These are phyloP conservation scores for Colletotrichum sojae DNA, from an alignment of 2,329 filamentous ascomycete species.

Conservation along the genomic window DNA sequence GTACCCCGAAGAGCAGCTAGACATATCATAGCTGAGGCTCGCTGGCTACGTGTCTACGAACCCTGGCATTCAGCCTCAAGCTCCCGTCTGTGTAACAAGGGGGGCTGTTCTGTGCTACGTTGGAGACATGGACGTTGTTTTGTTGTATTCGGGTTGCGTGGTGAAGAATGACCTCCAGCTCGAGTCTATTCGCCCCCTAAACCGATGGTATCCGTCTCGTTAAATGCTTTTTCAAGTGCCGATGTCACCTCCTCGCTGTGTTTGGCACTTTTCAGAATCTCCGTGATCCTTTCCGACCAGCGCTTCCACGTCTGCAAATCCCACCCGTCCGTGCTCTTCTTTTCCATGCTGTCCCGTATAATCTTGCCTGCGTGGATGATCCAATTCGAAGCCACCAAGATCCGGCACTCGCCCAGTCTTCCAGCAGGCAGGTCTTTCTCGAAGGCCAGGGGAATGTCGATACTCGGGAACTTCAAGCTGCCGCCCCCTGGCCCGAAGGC, in stretches of 20 bases:
- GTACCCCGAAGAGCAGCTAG: no score
- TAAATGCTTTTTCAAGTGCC: background rate
- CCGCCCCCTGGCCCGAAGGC: background rate
- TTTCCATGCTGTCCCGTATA: background rate
- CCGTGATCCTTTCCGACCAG: background rate
- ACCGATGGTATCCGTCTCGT: background rate
- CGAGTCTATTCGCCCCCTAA: no score
- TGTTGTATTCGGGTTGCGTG: no score
- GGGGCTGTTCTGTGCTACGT: no score
- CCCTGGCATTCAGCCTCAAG: no score
- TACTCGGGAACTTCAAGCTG: constrained; percentile 1
- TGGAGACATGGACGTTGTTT: no score
- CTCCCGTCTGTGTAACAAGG: no score
- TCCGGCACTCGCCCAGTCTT: background rate
- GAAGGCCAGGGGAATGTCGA: background rate
- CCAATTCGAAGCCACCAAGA: constrained; percentile 1
- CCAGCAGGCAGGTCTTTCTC: background rate
- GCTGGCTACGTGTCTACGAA: no score
- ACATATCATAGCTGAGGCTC: no score
- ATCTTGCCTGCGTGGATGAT: background rate
- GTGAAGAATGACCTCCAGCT: no score
- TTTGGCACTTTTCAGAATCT: background rate
- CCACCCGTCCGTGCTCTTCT: background rate
- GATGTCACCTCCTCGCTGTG: background rate
- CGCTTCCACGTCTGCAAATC: background rate